Evolutionary conservation across 805 yeast species (phyloP), one percentile per base, ranked within the genome.

Genomic region (Hanseniaspora jakobsenii): DNA sequence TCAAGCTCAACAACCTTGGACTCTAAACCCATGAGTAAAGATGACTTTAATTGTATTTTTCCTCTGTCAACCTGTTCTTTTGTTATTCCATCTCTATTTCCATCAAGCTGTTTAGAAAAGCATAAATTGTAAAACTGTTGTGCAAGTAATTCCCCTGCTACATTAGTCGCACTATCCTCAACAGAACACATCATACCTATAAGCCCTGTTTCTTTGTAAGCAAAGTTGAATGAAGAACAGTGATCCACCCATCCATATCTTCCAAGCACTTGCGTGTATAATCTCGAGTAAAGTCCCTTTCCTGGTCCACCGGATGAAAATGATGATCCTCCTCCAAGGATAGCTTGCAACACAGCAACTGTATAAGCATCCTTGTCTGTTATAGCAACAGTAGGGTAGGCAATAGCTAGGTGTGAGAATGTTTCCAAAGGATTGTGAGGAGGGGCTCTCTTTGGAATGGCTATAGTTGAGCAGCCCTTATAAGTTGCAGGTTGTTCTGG

Each of bases 241-340:
- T 81, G 79, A 57, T 91, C 98, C 41, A 91, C 77, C 59, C 81
- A 87, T 31, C 93, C 94, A 58, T 81, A 83, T 59, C 81, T 91
- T 63, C 89, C 89, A 58, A 91, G 69, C 2, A 91, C 94, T 53
- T 86, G 76, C 0, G 95, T 84, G 66, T 86, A 91, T 19, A 93
- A 73, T 48, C 97, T 72, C 3, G 95, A 84, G 60, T 86, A 91
- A 97, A 91, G 87, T 3, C 98, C 98, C 62, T 91, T 91, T 44
- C 98, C 98, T 14, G 98, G 98, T 0, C 98, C 98, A 52, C 98
- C 98, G 8, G 98, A 97, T 16, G 93, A 79, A 58, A 91, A 91
- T 1, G 97, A 86, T 4, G 95, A 94, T 47, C 97, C 98, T 29
- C 97, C 96, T 34, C 98, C 98, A 12, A 91, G 66, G 18, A 89